A percentile compares a stretch with the other conserved stretches of the same genome.
These are phyloP conservation scores for Kwoniella sp. DNA, from an alignment of 768 basidiomycete genomes.

Conservation along the genomic window DNA sequence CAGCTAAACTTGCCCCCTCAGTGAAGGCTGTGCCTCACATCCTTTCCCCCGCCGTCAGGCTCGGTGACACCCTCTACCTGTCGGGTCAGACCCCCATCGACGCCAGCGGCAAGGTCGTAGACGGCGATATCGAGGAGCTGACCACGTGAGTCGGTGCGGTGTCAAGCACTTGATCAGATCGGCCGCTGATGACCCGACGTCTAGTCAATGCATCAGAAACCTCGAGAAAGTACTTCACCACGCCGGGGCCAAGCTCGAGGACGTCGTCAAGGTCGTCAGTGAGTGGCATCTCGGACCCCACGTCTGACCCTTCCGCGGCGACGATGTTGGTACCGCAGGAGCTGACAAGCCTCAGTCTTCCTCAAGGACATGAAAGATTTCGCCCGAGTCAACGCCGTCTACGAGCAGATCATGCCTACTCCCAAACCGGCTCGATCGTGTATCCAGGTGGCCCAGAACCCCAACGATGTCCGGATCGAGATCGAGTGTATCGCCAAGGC, in stretches of 20 bases:
- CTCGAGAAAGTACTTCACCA: constrained; percentile 8
- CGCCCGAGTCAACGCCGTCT: constrained; percentile 4
- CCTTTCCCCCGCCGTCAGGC: constrained; percentile 7
- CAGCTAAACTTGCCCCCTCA: neutral
- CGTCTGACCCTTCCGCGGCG: too few relatives aligned
- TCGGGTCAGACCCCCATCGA: constrained; percentile 10
- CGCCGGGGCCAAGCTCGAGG: constrained; percentile 3
- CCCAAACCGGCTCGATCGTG: constrained; percentile 14
- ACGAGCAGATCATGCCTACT: constrained; percentile 4
- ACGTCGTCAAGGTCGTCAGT: constrained; percentile 13
- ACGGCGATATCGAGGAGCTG: constrained; percentile 9
- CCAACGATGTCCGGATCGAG: constrained; percentile 7
- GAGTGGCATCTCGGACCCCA: neutral
- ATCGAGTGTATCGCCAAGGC: constrained; percentile 6
- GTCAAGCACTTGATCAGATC: neutral
- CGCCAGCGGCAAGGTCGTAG: constrained; percentile 4
- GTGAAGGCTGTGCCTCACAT: constrained; percentile 11
- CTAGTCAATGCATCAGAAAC: constrained; percentile 11
- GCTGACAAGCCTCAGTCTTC: constrained; percentile 7
- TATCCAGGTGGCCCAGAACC: constrained; percentile 7
- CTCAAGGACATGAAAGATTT: constrained; percentile 10
- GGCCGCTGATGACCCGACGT: neutral
- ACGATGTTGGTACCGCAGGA: neutral
- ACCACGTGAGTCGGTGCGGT: constrained; percentile 1
- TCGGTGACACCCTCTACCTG: constrained; percentile 8